Base-by-base conservation (phyloP, 163 green algal genomes). In the Chlorella variabilis region DNA sequence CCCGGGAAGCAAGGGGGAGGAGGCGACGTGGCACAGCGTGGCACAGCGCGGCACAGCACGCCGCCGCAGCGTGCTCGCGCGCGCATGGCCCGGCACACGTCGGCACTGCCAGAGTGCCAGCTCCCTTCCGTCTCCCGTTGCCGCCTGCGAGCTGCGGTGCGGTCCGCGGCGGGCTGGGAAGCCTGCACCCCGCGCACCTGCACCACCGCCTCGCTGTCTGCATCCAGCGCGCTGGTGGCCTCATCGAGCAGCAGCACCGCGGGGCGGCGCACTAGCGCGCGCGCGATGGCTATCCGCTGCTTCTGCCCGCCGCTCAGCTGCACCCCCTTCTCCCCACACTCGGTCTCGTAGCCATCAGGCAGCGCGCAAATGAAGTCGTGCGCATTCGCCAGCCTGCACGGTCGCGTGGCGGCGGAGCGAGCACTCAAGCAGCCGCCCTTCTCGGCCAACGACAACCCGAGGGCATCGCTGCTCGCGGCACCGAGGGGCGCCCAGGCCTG, bases 251-350 rank as follows among this genome's bases (percentile, higher is more conserved):
- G 87, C 67, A 94, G 82, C 38, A 93, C 70, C 1, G 79, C 51
- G 9, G 91, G 91, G 13, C 81, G 69, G 33, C 86, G 83, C 21
- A 94, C 82, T 1, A 94, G 77, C 17, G 91, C 91, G 25, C 91
- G 76, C 3, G 91, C 91, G 31, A 94, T 93, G 39, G 91, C 91
- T 39, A 94, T 89, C 4, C 91, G 83, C 83, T 95, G 91, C 76
- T 92, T 92, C 83, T 95, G 91, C 8, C 91, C 91, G 36, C 91
- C 91, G 39, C 77, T 92, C 71, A 98, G 88, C 85, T 92, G 86
- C 78, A 96, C 84, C 20, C 95, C 95, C 58, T 92, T 88, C 85
- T 98, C 94, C 23, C 94, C 94, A 39, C 93, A 92, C 51, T 93
- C 85, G 27, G 90, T 89, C 61, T 84, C 77, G 79, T 87, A 92